Percentiles rank a stretch among this genome's conserved stretches.
Evolutionary conservation across 225 moss, liverwort and hornwort species (phyloP).

Genomic region (Marchantia paleacea): DNA sequence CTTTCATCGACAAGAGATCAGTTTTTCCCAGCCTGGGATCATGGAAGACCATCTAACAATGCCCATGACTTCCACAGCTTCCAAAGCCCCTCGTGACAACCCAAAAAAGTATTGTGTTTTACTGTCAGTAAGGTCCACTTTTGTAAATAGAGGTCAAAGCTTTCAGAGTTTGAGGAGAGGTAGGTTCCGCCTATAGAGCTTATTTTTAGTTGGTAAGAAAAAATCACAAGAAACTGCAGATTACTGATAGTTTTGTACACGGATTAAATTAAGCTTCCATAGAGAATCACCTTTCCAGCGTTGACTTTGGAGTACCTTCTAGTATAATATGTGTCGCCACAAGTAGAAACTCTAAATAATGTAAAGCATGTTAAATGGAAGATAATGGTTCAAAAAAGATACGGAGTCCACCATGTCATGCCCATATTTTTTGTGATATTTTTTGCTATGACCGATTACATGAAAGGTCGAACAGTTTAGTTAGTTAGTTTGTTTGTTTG

Average conservation of each 20-base stretch:
- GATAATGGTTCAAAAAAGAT: not conserved
- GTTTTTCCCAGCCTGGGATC: not conserved
- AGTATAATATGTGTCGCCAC: not conserved
- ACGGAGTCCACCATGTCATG: not conserved
- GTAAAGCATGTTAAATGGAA: not conserved
- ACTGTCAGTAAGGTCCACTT: not conserved
- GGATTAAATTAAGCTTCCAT: not conserved
- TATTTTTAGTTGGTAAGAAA: not conserved
- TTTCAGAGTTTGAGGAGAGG: not conserved
- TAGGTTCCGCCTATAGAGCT: not conserved
- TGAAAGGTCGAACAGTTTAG: not conserved
- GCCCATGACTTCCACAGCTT: not conserved
- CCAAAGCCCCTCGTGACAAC: not conserved
- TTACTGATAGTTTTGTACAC: not conserved
- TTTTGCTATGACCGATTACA: not conserved
- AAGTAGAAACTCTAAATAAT: not conserved
- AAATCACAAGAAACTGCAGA: not conserved
- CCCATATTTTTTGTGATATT: not conserved
- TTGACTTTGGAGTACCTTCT: not conserved
- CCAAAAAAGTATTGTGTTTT: not conserved
- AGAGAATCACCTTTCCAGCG: not conserved
- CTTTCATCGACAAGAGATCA: constrained; percentile 6
- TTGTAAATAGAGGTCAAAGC: not conserved
- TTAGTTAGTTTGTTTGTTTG: too few species aligned
- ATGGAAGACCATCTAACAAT: not conserved